Evolutionary conservation across 345 rosid genomes (phyloP).

Genomic region (Moringa oleifera): DNA sequence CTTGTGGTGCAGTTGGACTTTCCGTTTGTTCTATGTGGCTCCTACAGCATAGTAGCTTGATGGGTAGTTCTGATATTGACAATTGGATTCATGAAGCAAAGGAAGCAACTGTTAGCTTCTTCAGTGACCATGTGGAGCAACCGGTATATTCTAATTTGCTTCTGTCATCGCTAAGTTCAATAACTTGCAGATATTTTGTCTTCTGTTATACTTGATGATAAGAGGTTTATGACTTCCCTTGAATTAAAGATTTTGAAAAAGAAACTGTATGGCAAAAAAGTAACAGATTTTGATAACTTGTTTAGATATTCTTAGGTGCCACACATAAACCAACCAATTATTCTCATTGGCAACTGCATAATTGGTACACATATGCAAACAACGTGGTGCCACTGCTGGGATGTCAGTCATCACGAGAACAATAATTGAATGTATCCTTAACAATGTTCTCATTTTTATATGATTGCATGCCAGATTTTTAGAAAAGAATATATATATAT

Average conservation of each 20-base stretch:
- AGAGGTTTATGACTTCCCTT: conserved; percentile 1
- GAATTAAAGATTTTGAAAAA: background rate
- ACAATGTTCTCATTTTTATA: no score
- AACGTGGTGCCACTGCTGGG: no score
- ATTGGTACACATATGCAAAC: no score
- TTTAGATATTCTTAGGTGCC: no score
- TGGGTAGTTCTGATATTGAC: conserved; percentile 91
- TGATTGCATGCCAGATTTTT: no score
- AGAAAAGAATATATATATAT: no score
- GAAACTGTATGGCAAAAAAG: no score
- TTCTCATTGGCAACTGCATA: no score
- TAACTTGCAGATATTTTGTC: conserved; percentile 1
- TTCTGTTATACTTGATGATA: conserved; percentile 1
- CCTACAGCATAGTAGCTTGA: conserved; percentile 72
- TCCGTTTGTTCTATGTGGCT: conserved; percentile 78
- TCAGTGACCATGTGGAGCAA: conserved; percentile 85
- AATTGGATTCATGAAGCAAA: conserved; percentile 84
- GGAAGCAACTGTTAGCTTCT: conserved; percentile 65
- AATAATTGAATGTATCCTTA: no score
- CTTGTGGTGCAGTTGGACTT: conserved; percentile 81
- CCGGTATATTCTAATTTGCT: conserved; percentile 49
- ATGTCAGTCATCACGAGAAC: no score
- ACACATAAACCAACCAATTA: no score
- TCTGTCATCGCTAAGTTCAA: conserved; percentile 18
- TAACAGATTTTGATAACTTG: background rate